Conservation (phyloP, 1,284 basidiomycete genomes). For the Schizopora paradoxa region DNA sequence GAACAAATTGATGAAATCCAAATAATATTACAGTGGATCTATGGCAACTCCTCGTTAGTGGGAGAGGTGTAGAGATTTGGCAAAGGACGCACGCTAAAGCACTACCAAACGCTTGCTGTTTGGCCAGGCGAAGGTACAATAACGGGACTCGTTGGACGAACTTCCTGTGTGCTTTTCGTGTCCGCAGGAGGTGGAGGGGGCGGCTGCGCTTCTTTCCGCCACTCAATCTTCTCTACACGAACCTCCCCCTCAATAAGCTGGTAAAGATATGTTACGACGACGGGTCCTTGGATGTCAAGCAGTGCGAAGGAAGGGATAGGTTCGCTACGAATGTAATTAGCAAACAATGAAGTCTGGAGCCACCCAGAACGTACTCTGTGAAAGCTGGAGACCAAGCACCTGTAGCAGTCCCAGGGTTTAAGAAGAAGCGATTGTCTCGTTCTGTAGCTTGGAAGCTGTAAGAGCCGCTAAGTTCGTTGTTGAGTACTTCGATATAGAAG, state of each 20-base stretch:
- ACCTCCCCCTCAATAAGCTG: slow-evolving; percentile 92
- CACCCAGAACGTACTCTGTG: slow-evolving; percentile 46
- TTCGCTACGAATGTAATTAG: slow-evolving; percentile 36
- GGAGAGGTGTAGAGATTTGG: too few species aligned
- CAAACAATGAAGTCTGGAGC: slow-evolving; percentile 1
- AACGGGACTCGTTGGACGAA: too few species aligned
- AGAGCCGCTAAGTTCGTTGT: not conserved
- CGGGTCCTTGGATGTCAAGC: slow-evolving; percentile 92
- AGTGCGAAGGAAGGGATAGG: slow-evolving; percentile 83
- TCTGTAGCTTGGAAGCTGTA: slow-evolving; percentile 90
- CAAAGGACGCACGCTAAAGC: too few species aligned
- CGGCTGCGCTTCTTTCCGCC: slow-evolving; percentile 60
- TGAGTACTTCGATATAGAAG: not conserved
- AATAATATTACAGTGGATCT: too few species aligned
- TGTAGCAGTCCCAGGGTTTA: slow-evolving; percentile 94
- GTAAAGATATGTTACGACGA: slow-evolving; percentile 94
- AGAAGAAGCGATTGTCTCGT: slow-evolving; percentile 87
- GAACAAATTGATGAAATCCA: too few species aligned
- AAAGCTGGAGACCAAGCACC: slow-evolving; percentile 86
- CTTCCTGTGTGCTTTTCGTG: slow-evolving; percentile 26
- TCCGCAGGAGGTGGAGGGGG: slow-evolving; percentile 30
- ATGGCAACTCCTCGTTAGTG: too few species aligned
- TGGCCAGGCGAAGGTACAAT: too few species aligned
- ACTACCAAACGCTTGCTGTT: too few species aligned
- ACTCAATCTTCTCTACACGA: slow-evolving; percentile 81